A percentile compares a stretch with the other conserved stretches of the same genome.
Conservation (phyloP, 2,329 filamentous ascomycete species). For the Thielaviopsis populi region DNA sequence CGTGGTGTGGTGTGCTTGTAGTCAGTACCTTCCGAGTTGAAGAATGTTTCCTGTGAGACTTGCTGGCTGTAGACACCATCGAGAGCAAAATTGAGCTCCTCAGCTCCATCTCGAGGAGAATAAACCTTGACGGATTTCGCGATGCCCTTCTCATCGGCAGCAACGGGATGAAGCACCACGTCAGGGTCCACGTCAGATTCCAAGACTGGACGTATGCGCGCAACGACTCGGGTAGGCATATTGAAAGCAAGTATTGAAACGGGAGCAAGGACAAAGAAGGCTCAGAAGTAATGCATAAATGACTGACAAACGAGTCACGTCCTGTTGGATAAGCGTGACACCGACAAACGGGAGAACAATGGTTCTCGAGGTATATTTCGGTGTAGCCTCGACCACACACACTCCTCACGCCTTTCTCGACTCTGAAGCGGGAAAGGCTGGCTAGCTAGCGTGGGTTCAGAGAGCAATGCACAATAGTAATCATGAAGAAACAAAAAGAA, state of each 20-base stretch:
- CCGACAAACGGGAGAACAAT: neutral
- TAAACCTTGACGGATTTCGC: conserved; percentile 70
- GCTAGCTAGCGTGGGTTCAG: neutral
- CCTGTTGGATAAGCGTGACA: neutral
- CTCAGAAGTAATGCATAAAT: conserved; percentile 7
- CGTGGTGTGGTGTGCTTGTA: neutral
- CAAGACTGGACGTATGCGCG: conserved; percentile 76
- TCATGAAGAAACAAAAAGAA: neutral
- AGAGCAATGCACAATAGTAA: neutral
- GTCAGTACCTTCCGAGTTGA: conserved; percentile 66
- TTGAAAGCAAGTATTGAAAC: conserved; percentile 12
- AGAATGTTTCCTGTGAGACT: conserved; percentile 73
- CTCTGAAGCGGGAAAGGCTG: neutral
- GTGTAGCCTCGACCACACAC: neutral
- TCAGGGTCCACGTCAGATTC: conserved; percentile 77
- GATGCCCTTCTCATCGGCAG: conserved; percentile 43
- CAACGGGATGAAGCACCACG: conserved; percentile 60
- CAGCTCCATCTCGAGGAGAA: conserved; percentile 79
- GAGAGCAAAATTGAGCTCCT: conserved; percentile 90
- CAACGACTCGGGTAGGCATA: conserved; percentile 71
- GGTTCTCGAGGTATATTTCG: neutral
- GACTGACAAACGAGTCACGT: neutral
- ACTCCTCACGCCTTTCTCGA: neutral
- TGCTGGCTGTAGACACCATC: conserved; percentile 76
- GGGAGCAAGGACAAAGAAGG: conserved; percentile 10